Evolutionary conservation across 805 yeast genomes (phyloP).

Genomic region (Lachancea sp.): DNA sequence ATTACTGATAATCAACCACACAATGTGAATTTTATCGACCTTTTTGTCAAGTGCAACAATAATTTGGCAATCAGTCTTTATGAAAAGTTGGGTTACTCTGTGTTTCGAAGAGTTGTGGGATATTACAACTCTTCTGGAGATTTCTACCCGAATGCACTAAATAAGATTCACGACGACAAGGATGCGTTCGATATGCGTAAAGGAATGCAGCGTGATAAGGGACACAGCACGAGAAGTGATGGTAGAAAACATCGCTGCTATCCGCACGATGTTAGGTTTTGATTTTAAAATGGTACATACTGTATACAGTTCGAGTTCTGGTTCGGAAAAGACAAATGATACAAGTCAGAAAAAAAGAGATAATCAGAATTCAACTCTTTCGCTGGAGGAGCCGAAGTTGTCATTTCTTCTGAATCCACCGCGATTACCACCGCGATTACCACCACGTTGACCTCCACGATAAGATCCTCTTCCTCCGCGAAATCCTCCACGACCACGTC

Average conservation of each 20-base stretch:
- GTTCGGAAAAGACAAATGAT: no score
- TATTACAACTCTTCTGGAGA: constrained; percentile 63
- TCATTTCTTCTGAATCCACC: constrained; percentile 6
- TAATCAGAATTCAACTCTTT: constrained; percentile 13
- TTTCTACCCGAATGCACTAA: constrained; percentile 36
- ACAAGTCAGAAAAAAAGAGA: no score
- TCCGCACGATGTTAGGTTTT: constrained; percentile 64
- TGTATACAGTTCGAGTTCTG: neutral
- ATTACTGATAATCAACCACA: constrained; percentile 75
- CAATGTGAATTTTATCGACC: constrained; percentile 77
- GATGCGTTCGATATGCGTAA: constrained; percentile 91
- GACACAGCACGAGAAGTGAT: constrained; percentile 47
- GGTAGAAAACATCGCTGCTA: constrained; percentile 55
- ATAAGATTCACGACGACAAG: constrained; percentile 50
- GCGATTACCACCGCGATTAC: constrained; percentile 4
- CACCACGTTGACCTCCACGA: constrained; percentile 24
- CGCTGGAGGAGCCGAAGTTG: constrained; percentile 11
- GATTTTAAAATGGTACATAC: constrained; percentile 8
- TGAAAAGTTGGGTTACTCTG: constrained; percentile 78
- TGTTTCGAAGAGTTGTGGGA: constrained; percentile 80
- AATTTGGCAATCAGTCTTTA: constrained; percentile 72
- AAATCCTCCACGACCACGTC: constrained; percentile 48
- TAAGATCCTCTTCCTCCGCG: constrained; percentile 35
- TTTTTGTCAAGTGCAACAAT: constrained; percentile 87
- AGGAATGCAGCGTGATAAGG: constrained; percentile 50